phyloP scores from a whole-genome alignment of 768 basidiomycete species.

The Naganishia friedmannii region DNA sequence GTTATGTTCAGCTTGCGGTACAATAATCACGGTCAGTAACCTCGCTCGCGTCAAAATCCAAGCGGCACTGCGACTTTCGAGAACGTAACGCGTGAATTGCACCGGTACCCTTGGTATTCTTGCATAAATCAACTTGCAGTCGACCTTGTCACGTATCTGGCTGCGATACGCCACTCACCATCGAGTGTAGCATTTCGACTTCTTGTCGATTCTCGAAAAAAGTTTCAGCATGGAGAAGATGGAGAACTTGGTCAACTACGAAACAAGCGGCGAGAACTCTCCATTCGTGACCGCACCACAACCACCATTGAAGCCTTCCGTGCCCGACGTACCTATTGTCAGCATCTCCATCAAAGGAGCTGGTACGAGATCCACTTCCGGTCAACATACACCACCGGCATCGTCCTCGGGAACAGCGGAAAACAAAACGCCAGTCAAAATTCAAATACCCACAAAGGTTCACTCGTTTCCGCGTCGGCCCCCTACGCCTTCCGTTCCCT shows the following conservation, averaged over 20 bases:
- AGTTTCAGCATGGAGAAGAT: not conserved
- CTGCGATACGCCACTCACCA: not conserved
- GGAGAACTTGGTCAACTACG: constrained; percentile 7
- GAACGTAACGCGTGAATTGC: not conserved
- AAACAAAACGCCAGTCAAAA: not conserved
- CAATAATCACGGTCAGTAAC: not conserved
- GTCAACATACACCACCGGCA: not conserved
- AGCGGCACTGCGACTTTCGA: not conserved
- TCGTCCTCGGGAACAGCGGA: not conserved
- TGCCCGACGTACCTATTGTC: not conserved
- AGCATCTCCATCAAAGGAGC: constrained; percentile 13
- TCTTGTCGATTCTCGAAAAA: not conserved
- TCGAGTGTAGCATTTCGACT: not conserved
- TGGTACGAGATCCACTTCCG: not conserved
- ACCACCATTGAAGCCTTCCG: not conserved
- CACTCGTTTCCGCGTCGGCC: not conserved
- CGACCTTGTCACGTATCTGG: not conserved
- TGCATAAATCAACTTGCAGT: not conserved
- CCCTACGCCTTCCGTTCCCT: not conserved
- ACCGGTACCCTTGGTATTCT: not conserved
- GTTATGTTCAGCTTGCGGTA: not conserved
- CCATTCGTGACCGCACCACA: not conserved
- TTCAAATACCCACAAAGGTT: not conserved
- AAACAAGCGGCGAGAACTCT: constrained; percentile 6
- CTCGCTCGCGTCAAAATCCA: not conserved